Evolutionary conservation across 768 basidiomycete species (phyloP).

Genomic region (Mycena filopes): DNA sequence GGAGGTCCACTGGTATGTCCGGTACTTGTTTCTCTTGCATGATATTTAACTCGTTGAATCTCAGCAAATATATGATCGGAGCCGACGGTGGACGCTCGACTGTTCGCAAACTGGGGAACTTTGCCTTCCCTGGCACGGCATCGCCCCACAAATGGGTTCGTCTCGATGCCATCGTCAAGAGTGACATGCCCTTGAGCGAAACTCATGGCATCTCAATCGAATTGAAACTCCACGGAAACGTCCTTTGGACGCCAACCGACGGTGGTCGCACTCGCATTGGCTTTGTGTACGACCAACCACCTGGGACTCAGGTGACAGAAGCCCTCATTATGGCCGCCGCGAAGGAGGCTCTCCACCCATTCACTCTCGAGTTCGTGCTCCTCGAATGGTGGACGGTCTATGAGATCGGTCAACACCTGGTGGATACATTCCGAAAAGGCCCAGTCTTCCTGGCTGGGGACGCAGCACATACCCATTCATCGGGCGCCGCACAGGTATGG

Average conservation of each 20-base stretch:
- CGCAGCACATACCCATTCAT: too few relatives aligned
- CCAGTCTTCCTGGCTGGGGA: too few relatives aligned
- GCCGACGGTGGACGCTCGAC: conserved; percentile 30
- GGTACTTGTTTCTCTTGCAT: background rate
- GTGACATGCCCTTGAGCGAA: conserved; percentile 6
- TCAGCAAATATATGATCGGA: conserved; percentile 25
- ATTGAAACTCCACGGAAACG: too few relatives aligned
- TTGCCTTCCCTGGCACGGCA: conserved; percentile 22
- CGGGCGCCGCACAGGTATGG: too few relatives aligned
- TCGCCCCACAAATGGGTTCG: conserved; percentile 31
- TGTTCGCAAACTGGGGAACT: conserved; percentile 28
- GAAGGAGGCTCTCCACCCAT: conserved; percentile 19
- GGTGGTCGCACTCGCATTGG: background rate
- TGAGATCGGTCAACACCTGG: too few relatives aligned
- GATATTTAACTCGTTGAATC: background rate
- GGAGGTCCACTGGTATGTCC: conserved; percentile 13
- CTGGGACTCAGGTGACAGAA: too few relatives aligned
- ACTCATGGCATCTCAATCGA: too few relatives aligned
- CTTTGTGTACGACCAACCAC: too few relatives aligned
- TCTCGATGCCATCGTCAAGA: conserved; percentile 30
- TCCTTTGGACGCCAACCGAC: too few relatives aligned
- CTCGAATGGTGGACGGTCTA: too few relatives aligned
- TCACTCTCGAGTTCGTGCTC: too few relatives aligned
- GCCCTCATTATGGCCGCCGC: background rate
- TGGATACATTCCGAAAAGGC: too few relatives aligned